Evolutionary conservation across 306 rosid species (phyloP).

Genomic region (Rosa multiflora): DNA sequence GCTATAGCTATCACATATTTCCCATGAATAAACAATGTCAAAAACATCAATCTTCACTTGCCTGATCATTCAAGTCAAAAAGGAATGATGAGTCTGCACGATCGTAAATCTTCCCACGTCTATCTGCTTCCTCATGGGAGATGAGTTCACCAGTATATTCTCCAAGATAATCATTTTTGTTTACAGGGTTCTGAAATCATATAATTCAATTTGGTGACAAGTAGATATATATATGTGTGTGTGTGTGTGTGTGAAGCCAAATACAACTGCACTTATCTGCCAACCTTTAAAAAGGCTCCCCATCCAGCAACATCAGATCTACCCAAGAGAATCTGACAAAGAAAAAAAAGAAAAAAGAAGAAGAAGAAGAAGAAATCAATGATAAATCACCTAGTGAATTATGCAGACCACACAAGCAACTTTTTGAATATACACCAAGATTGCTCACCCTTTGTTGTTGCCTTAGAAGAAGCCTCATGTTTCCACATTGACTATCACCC

Average conservation of each 20-base stretch:
- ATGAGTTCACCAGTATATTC: conserved; percentile 95
- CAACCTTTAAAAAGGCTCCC: conserved; percentile 98
- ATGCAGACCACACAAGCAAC: conserved; percentile 13
- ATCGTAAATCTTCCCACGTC: conserved; percentile 96
- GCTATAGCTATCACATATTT: neutral
- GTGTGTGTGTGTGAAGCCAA: conserved; percentile 4
- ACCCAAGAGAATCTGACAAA: conserved; percentile 75
- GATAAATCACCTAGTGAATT: conserved; percentile 21
- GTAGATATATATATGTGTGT: neutral
- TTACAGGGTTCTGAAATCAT: conserved; percentile 82
- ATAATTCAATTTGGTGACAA: conserved; percentile 36
- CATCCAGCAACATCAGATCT: conserved; percentile 98
- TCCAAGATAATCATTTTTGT: conserved; percentile 93
- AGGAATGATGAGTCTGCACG: conserved; percentile 98
- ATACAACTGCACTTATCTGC: conserved; percentile 13
- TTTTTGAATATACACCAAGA: conserved; percentile 7
- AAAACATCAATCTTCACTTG: conserved; percentile 33
- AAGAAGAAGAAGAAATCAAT: conserved; percentile 17
- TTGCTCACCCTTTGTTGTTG: conserved; percentile 90
- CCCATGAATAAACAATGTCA: conserved; percentile 12
- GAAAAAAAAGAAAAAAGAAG: too few relatives aligned
- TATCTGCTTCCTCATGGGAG: conserved; percentile 96
- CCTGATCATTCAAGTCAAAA: conserved; percentile 98
- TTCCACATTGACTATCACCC: conserved; percentile 95
- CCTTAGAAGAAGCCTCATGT: conserved; percentile 96